These are phyloP conservation scores for Metschnikowia gruessii DNA, from an alignment of 805 yeast genomes.

Conservation along the genomic window DNA sequence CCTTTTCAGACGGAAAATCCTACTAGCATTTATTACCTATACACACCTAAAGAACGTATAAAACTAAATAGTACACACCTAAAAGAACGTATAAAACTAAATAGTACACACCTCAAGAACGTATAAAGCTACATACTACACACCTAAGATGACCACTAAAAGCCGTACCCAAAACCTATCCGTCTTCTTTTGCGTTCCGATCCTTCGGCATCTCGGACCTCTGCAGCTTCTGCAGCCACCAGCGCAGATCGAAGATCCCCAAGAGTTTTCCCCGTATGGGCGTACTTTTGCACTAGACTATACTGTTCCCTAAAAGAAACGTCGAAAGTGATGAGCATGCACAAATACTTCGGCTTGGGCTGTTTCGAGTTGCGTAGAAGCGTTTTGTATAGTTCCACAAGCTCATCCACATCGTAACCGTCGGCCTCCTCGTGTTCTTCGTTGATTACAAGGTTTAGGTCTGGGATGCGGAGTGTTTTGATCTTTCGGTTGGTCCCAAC, in stretches of 20 bases:
- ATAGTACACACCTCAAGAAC: too few species aligned
- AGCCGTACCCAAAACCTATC: not conserved
- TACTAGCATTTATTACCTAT: too few species aligned
- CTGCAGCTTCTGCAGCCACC: not conserved
- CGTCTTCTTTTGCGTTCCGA: conserved; percentile 1
- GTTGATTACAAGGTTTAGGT: conserved; percentile 28
- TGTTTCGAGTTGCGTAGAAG: conserved; percentile 5
- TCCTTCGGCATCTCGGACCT: not conserved
- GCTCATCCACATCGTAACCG: conserved; percentile 26
- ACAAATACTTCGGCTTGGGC: conserved; percentile 17
- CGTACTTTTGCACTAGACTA: conserved; percentile 22
- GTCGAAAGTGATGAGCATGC: conserved; percentile 22
- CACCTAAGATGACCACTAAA: too few species aligned
- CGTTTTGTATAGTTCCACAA: conserved; percentile 17
- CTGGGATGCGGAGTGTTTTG: conserved; percentile 21
- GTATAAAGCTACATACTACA: too few species aligned
- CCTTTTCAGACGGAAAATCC: too few species aligned
- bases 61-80: too few species aligned
- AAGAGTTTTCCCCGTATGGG: conserved; percentile 23
- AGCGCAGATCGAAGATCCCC: conserved; percentile 8
- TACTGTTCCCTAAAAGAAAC: conserved; percentile 29
- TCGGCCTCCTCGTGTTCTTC: conserved; percentile 32
- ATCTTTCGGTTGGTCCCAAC: not conserved
- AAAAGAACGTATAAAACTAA: too few species aligned
- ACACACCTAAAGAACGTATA: too few species aligned